These are phyloP conservation scores for Calonectria naviculata DNA, from an alignment of 2,329 filamentous ascomycete genomes.

Conservation along the genomic window DNA sequence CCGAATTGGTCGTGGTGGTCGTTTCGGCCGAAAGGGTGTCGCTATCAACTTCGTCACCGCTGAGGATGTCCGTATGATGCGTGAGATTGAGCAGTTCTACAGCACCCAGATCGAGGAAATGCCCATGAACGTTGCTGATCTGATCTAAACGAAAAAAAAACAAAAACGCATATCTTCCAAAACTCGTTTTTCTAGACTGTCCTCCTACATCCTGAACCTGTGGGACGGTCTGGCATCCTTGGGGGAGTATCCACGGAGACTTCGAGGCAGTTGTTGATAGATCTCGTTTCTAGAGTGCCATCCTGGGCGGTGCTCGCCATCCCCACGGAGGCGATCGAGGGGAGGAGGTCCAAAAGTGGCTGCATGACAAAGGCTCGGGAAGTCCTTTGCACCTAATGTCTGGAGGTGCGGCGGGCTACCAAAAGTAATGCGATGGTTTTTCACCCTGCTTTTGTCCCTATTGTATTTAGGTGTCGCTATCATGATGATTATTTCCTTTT, in stretches of 20 bases:
- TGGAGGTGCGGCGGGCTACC: slow-evolving; percentile 51
- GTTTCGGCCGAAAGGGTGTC: slow-evolving; percentile 99
- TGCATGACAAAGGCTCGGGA: slow-evolving; percentile 52
- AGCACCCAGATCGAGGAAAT: slow-evolving; percentile 99
- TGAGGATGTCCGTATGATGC: slow-evolving; percentile 99
- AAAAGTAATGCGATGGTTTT: slow-evolving; percentile 57
- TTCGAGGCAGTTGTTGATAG: slow-evolving; percentile 54
- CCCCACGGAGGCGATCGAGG: slow-evolving; percentile 44
- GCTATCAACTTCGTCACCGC: slow-evolving; percentile 99
- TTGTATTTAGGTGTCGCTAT: slow-evolving; percentile 52
- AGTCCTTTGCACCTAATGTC: slow-evolving; percentile 52
- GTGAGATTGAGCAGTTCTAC: slow-evolving; percentile 99
- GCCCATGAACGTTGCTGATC: slow-evolving; percentile 92
- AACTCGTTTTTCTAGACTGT: slow-evolving; percentile 37
- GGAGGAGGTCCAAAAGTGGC: slow-evolving; percentile 45
- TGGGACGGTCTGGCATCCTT: slow-evolving; percentile 44
- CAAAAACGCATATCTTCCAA: slow-evolving; percentile 35
- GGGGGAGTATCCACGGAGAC: slow-evolving; percentile 44
- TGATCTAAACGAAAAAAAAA: slow-evolving; percentile 69
- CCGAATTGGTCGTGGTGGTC: slow-evolving; percentile 98
- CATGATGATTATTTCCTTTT: slow-evolving; percentile 45
- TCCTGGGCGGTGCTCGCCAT: slow-evolving; percentile 41
- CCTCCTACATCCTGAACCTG: slow-evolving; percentile 32
- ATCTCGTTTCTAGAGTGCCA: slow-evolving; percentile 53
- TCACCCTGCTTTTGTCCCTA: slow-evolving; percentile 47